A percentile compares a stretch with the other conserved stretches of the same genome.
Evolutionary conservation across 306 rosid species (phyloP).

Genomic region (Ormosia emarginata): DNA sequence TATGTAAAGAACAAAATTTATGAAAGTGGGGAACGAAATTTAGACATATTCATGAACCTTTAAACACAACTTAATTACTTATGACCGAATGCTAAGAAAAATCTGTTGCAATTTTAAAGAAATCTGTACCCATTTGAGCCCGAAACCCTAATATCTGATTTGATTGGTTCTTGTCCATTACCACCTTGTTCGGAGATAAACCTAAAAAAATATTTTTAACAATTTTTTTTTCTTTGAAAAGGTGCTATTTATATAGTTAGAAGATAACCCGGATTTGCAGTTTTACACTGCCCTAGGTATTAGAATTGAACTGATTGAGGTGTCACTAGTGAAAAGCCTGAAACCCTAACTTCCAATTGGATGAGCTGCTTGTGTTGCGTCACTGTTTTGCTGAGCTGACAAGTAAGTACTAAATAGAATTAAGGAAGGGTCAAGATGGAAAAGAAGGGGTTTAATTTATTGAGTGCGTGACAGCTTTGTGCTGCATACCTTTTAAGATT

Average conservation of each 20-base stretch:
- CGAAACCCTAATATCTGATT: slow-evolving; percentile 19
- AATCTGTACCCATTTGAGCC: neutral
- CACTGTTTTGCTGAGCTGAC: slow-evolving; percentile 14
- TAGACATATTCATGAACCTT: neutral
- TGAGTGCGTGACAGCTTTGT: slow-evolving; percentile 42
- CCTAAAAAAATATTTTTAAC: neutral
- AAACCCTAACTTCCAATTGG: slow-evolving; percentile 25
- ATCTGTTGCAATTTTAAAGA: neutral
- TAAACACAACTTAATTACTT: neutral
- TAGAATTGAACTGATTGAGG: neutral
- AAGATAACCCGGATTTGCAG: neutral
- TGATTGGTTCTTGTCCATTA: neutral
- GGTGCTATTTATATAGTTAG: neutral
- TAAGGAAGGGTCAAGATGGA: slow-evolving; percentile 33
- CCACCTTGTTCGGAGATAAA: neutral
- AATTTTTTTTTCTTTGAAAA: neutral
- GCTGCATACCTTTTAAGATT: neutral
- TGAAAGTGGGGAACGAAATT: neutral
- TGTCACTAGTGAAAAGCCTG: neutral
- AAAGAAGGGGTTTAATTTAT: neutral
- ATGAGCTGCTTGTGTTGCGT: neutral
- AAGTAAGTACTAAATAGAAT: neutral
- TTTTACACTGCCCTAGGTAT: neutral
- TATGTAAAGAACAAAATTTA: neutral
- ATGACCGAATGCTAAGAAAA: neutral